These are phyloP conservation scores for Globisporangium acanthophoron DNA, from an alignment of 352 stramenopile species.

Conservation along the genomic window DNA sequence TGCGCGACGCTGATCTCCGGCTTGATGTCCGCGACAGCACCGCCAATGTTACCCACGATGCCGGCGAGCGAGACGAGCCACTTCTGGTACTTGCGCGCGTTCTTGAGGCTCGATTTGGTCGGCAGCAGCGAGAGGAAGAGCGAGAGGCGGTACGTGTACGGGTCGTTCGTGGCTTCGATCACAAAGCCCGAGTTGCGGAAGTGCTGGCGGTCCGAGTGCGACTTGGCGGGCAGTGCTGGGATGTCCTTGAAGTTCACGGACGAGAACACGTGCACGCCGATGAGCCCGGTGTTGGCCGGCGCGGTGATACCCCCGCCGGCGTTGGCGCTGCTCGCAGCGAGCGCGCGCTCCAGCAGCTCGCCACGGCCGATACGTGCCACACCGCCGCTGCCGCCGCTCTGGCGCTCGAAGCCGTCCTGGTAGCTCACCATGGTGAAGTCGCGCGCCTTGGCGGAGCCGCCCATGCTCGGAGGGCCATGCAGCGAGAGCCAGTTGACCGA, in stretches of 20 bases:
- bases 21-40: conserved; percentile 18
- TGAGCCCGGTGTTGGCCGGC: conserved; percentile 18
- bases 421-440: conserved; percentile 74
- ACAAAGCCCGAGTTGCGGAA: conserved; percentile 64
- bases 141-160: conserved; percentile 36
- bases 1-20: conserved; percentile 16
- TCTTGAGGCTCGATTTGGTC: conserved; percentile 33
- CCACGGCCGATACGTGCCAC: conserved; percentile 19
- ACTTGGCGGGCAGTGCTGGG: conserved; percentile 36
- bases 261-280: conserved; percentile 51
- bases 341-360: conserved; percentile 12
- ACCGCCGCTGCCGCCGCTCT: conserved; percentile 20
- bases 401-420: conserved; percentile 52
- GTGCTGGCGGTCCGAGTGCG: conserved; percentile 43
- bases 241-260: conserved; percentile 69
- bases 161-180: conserved; percentile 40
- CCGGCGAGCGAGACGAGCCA: conserved; percentile 45
- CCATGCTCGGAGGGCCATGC: conserved; percentile 27
- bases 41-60: conserved; percentile 25
- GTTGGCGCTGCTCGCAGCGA: conserved; percentile 1
- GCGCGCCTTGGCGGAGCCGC: conserved; percentile 29
- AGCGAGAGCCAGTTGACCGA: conserved; percentile 64
- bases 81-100: conserved; percentile 46
- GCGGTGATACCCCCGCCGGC: neutral
- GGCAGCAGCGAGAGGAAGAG: conserved; percentile 58